Base-by-base conservation (phyloP, 2,329 filamentous ascomycete species). In the Xylaria sp. region DNA sequence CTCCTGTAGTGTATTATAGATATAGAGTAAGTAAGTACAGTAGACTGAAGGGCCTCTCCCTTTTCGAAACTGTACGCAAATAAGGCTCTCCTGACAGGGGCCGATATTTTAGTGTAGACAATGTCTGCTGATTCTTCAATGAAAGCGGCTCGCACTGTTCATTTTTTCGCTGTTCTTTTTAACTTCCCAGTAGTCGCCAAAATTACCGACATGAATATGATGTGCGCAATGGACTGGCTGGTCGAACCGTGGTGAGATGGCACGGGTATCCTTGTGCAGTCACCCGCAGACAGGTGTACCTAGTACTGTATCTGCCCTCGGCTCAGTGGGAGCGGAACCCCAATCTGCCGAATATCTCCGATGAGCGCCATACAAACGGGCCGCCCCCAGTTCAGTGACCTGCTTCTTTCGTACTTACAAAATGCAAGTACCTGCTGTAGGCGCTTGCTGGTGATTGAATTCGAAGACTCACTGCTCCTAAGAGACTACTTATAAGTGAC, bases 401-500 rank as follows among this genome's bases (percentile, higher is more conserved):
- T 63, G 61, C 61, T 63, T 61, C 57, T 63, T 63, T 63, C 17
- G 60, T 60, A 40, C n/a, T 56, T 15, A 27, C 17, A 43, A 38
- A 35, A n/a, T n/a, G n/a, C n/a, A n/a, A 33, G 25, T 60, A 23
- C 35, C 19, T 41, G 17, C 15, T 44, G 49, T 47, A 59, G 44
- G 31, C n/a, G 21, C 38, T 40, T 59, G 37, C 37, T 60, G 31
- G 40, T 38, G 46, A 37, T 52, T 60, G 29, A 27, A 13, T 40
- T 35, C n/a, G 31, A 25, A 29, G 17, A 31, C 35, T 41, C 43
- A 48, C 37, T 33, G 19, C 35, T 23, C 27, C 17, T 33, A 44
- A 15, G 21, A 27, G 21, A 35, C 21, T 19, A n/a, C 27, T n/a
- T 43, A 27, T 35, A 35, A n/a, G 47, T 27, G 21, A 4, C 8